Evolutionary conservation across 257 asterid species (phyloP), one percentile per base, ranked within the genome.

Genomic region (Lavandula angustifolia): DNA sequence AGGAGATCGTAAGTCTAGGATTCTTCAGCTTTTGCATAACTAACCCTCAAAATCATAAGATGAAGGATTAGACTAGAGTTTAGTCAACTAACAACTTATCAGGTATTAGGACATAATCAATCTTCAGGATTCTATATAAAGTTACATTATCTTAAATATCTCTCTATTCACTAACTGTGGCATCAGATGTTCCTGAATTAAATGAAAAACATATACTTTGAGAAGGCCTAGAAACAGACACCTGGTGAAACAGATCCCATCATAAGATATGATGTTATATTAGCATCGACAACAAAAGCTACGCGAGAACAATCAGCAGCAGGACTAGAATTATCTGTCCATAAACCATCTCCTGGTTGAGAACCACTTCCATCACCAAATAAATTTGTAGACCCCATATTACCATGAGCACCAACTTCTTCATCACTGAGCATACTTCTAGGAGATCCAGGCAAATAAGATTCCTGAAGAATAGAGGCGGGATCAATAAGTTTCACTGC

Each of bases 191-290:
- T 6, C 50, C 4, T 38, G 56, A 68, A 68, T 17, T 46, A 54
- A 68, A 37, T 34, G 34, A 48, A 40, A 35, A 16, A 42, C 34
- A 18, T 17, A 46, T 6, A 10, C 3, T 35, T 37, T 57, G 18
- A 40, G 38, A 59, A 18, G 27, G 51, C 35, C 38, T 37, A 42
- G 37, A 57, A 66, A 41, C 18, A 76, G 40, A 60, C 47, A 71
- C 97, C 99, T 86, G 97, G 99, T 78, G 99, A 94, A 79, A 94
- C 99, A 81, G 99, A 94, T 78, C 99, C 99, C 99, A 94, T 94
- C 99, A 94, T 94, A 68, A 94, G 97, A 79, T 94, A 94, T 66
- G 97, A 90, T 34, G 99, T 94, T 70, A 94, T 94, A 79, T 94
- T 94, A 63, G 99, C 97, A 79, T 94, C 99, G 38, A 94, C 99